Evolutionary conservation across 1,284 basidiomycete species (phyloP), one percentile per base, ranked within the genome.

Genomic region (Pascua sp.): DNA sequence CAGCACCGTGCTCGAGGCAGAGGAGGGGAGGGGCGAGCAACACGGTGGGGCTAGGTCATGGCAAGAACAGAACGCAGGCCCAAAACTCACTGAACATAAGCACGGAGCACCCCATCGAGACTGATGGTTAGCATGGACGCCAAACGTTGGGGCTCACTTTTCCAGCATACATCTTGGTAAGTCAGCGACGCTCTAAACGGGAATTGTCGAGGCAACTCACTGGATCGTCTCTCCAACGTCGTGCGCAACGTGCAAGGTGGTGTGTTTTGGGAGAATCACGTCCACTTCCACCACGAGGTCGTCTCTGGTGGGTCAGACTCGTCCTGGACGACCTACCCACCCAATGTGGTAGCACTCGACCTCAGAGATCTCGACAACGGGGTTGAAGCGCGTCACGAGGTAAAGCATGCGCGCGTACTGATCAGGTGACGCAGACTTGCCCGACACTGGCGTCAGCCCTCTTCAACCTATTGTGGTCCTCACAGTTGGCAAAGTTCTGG

Each of bases 241-340:
- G 58, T 80, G 79, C 9, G 78, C 78, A 48, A 72, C 72, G 40
- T 79, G 78, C 8, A 81, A 63, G 0, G 74, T 68, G 11, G 76
- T 79, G 1, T 72, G 61, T 15, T 67, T 60, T 1, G 80, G 80
- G 2, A 81, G 67, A 45, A 81, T 77, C 16, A 80, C 75, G 52
- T 78, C 77, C 32, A 77, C 67, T 55, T 81, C 80, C 13, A 79
- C 78, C 36, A 80, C 70, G n/a, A 78, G 59, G 51, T 79, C 77
- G 57, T 78, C 77, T 1, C 73, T 73, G 47, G 5, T 8, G 17
- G 42, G 47, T 39, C 37, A 54, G 53, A 13, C 24, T 41, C 11
- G n/a, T n/a, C 5, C 36, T 39, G 4, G 18, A 56, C n/a, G n/a
- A n/a, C n/a, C n/a, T n/a, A n/a, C 67, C 51, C 44, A 75, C 73